Conservation (phyloP, 805 yeast species). For the Nakazawaea pomicola region DNA sequence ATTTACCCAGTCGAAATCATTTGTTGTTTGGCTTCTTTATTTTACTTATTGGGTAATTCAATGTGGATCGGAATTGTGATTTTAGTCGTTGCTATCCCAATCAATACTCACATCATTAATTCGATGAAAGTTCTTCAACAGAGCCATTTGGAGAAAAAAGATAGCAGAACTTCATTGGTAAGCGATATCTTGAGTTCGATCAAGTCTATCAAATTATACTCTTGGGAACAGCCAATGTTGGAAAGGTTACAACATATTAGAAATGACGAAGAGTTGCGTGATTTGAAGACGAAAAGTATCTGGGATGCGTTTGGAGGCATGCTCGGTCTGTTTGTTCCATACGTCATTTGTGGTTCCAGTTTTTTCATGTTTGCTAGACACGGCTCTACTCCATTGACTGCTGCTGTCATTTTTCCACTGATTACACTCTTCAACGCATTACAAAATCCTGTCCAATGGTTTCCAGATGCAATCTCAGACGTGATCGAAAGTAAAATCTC, state of each 20-base stretch:
- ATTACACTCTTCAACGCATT: conserved; percentile 43
- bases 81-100: conserved; percentile 51
- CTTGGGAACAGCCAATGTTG: conserved; percentile 66
- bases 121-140: conserved; percentile 39
- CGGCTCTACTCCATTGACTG: conserved; percentile 39
- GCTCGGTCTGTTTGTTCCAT: conserved; percentile 48
- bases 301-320: conserved; percentile 32
- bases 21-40: conserved; percentile 41
- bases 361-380: conserved; percentile 38
- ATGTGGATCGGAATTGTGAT: conserved; percentile 53
- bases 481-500: conserved; percentile 47
- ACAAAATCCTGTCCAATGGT: conserved; percentile 39
- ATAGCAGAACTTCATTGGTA: conserved; percentile 53
- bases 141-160: conserved; percentile 57
- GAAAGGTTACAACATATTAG: conserved; percentile 45
- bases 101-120: conserved; percentile 43
- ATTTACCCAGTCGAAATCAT: conserved; percentile 41
- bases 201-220: conserved; percentile 60
- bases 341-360: conserved; percentile 44
- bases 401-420: conserved; percentile 54
- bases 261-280: conserved; percentile 49
- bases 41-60: conserved; percentile 53
- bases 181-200: conserved; percentile 55
- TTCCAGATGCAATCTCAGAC: conserved; percentile 42
- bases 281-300: conserved; percentile 35